A percentile compares a stretch with the other conserved stretches of the same genome.
Evolutionary conservation across 2,329 filamentous ascomycete species (phyloP).

Genomic region (Aspergillus brunneoviolaceus): DNA sequence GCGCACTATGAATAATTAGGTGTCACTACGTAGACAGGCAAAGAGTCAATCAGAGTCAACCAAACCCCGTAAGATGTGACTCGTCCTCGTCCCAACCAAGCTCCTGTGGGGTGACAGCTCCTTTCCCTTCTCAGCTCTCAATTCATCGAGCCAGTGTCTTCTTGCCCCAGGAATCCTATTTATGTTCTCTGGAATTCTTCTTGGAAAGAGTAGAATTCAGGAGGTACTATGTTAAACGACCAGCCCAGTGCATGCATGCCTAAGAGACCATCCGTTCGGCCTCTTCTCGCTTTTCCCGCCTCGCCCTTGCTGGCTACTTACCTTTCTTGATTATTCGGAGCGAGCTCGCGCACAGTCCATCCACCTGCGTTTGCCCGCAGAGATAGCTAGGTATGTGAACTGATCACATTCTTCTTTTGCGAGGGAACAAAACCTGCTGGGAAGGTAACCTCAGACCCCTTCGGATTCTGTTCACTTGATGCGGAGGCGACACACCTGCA

Average conservation of each 20-base stretch:
- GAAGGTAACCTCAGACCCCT: not conserved
- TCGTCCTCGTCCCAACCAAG: not conserved
- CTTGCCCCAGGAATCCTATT: not conserved
- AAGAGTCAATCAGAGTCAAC: not conserved
- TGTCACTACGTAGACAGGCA: not conserved
- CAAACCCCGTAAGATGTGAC: not conserved
- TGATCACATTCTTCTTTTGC: not conserved
- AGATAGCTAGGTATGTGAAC: not conserved
- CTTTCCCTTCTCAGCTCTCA: not conserved
- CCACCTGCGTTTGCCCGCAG: not conserved
- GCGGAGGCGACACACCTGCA: not conserved
- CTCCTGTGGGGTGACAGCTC: not conserved
- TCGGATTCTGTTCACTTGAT: not conserved
- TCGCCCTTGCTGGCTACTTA: not conserved
- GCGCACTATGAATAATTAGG: not conserved
- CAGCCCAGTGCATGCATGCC: not conserved
- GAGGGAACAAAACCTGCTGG: not conserved
- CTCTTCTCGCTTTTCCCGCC: not conserved
- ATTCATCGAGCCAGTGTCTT: not conserved
- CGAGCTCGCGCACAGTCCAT: no score
- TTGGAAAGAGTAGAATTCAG: not conserved
- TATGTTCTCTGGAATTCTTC: not conserved
- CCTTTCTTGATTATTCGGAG: no score
- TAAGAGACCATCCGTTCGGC: not conserved
- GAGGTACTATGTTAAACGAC: not conserved